These are phyloP conservation scores for Blastobotrys muscicola DNA, from an alignment of 805 yeast genomes.

Conservation along the genomic window DNA sequence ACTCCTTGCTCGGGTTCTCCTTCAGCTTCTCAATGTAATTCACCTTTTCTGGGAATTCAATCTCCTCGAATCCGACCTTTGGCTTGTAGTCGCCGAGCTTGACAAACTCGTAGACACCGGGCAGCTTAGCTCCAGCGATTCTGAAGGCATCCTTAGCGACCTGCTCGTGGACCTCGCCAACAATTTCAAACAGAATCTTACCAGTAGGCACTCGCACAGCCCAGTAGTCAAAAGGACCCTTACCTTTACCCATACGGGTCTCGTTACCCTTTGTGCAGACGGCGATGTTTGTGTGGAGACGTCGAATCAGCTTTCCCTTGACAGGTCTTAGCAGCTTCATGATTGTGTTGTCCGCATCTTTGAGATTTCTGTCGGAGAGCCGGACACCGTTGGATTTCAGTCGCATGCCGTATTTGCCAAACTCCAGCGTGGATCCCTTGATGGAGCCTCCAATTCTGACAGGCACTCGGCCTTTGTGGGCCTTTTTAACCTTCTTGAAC, in stretches of 20 bases:
- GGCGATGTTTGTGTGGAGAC: constrained; percentile 77
- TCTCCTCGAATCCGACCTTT: constrained; percentile 59
- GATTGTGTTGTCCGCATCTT: constrained; percentile 82
- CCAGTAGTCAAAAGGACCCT: constrained; percentile 97
- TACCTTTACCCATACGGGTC: constrained; percentile 99
- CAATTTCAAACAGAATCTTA: constrained; percentile 78
- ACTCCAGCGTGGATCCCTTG: constrained; percentile 74
- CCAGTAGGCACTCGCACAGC: constrained; percentile 95
- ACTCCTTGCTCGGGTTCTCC: constrained; percentile 56
- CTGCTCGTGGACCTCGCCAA: constrained; percentile 71
- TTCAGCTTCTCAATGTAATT: constrained; percentile 48
- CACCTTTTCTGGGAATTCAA: constrained; percentile 36
- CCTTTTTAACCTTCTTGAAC: constrained; percentile 56
- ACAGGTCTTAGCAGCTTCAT: constrained; percentile 76
- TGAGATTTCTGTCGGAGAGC: constrained; percentile 75
- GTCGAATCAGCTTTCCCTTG: constrained; percentile 55
- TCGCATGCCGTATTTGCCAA: constrained; percentile 80
- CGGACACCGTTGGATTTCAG: constrained; percentile 82
- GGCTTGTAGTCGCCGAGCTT: constrained; percentile 46
- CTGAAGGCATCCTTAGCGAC: constrained; percentile 84
- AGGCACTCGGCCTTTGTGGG: constrained; percentile 88
- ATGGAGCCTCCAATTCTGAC: constrained; percentile 92
- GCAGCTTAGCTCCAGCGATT: constrained; percentile 84
- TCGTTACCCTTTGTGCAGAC: constrained; percentile 96
- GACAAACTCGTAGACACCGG: constrained; percentile 85